phyloP scores from a whole-genome alignment of 306 rosid genomes.

The Begonia masoniana region DNA sequence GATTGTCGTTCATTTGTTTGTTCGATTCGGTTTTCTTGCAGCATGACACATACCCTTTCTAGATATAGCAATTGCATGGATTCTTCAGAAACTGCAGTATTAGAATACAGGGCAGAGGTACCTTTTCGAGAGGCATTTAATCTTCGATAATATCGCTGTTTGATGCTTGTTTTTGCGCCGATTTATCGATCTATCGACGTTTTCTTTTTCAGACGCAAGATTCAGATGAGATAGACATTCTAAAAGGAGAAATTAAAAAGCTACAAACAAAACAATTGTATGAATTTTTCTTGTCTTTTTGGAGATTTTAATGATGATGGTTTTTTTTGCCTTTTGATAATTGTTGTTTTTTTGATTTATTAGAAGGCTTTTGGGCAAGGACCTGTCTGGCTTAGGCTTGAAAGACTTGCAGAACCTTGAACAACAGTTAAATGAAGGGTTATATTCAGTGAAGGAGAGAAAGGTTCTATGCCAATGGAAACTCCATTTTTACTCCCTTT shows the following conservation, averaged over 20 bases:
- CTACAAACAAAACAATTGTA: slow-evolving; percentile 74
- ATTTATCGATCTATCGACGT: background rate
- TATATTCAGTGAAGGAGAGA: slow-evolving; percentile 41
- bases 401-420: slow-evolving; percentile 79
- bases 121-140: background rate
- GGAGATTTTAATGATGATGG: background rate
- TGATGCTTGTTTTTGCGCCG: too few relatives aligned
- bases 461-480: slow-evolving; percentile 22
- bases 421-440: slow-evolving; percentile 60
- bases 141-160: too few relatives aligned
- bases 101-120: slow-evolving; percentile 53
- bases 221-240: slow-evolving; percentile 42
- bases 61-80: slow-evolving; percentile 69
- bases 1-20: background rate
- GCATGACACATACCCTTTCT: slow-evolving; percentile 68
- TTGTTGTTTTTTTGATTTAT: slow-evolving; percentile 2
- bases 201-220: slow-evolving; percentile 48
- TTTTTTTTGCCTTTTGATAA: background rate
- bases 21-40: slow-evolving; percentile 16
- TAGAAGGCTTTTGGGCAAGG: slow-evolving; percentile 75
- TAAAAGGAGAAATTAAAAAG: slow-evolving; percentile 66
- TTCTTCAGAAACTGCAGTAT: slow-evolving; percentile 33
- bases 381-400: slow-evolving; percentile 50
- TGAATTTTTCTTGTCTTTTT: slow-evolving; percentile 9
- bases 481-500: slow-evolving; percentile 3